phyloP scores from a whole-genome alignment of 768 basidiomycete species.

The Pulveroboletus ravenelii region DNA sequence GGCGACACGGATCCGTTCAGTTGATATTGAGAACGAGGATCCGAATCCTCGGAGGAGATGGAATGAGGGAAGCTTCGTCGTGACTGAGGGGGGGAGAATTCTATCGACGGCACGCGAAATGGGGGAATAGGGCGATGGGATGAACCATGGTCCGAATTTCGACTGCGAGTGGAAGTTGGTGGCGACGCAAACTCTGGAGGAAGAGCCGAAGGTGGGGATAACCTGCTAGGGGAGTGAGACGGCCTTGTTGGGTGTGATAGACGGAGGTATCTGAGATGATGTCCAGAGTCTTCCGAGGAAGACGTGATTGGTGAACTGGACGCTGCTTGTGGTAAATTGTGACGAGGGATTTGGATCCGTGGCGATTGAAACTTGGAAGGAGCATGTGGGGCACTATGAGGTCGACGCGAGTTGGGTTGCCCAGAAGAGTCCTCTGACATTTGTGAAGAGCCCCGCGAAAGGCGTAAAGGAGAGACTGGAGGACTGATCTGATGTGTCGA shows the following conservation, averaged over 20 bases:
- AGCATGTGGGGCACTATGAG: neutral
- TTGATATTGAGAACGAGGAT: neutral
- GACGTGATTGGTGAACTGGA: slow-evolving; percentile 12
- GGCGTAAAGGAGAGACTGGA: neutral
- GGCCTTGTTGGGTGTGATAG: neutral
- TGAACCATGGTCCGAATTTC: neutral
- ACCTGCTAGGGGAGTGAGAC: neutral
- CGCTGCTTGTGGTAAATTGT: neutral
- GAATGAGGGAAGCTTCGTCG: slow-evolving; percentile 1
- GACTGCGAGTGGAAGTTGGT: neutral
- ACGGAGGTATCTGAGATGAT: slow-evolving; percentile 2
- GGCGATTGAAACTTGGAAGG: neutral
- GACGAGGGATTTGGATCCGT: slow-evolving; percentile 15
- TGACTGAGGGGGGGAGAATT: neutral
- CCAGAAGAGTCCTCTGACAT: neutral
- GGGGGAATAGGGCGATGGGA: neutral
- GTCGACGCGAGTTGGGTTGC: neutral
- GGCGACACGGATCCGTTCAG: neutral
- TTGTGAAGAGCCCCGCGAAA: slow-evolving; percentile 6
- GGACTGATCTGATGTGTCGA: neutral
- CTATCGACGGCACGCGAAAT: neutral
- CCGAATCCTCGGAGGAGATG: slow-evolving; percentile 9
- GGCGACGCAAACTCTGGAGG: neutral
- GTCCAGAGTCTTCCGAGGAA: slow-evolving; percentile 17
- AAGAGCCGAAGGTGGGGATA: slow-evolving; percentile 7